These are phyloP conservation scores for Mercurialis annua DNA, from an alignment of 345 rosid genomes.

Conservation along the genomic window DNA sequence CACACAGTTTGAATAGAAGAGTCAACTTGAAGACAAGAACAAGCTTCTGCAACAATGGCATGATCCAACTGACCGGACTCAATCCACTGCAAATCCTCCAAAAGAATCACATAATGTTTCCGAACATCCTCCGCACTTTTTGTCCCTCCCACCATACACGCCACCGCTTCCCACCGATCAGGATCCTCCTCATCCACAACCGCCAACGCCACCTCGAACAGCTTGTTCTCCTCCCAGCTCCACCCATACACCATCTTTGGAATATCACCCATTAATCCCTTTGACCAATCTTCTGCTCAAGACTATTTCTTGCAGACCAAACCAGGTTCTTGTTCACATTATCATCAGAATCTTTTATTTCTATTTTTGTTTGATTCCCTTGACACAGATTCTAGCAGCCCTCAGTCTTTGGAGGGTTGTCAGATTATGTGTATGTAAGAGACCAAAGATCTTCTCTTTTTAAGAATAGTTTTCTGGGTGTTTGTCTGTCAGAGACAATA, in stretches of 20 bases:
- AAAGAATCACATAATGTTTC: conserved; percentile 53
- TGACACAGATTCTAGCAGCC: conserved; percentile 29
- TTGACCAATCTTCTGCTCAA: no score
- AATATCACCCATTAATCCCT: conserved; percentile 39
- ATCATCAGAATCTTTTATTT: conserved; percentile 21
- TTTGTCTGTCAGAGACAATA: conserved; percentile 21
- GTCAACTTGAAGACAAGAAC: conserved; percentile 39
- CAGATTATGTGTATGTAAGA: conserved; percentile 21
- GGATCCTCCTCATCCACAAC: conserved; percentile 60
- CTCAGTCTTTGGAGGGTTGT: conserved; percentile 20
- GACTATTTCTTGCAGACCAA: not conserved
- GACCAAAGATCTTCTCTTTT: conserved; percentile 22
- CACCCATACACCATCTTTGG: conserved; percentile 41
- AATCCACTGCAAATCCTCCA: conserved; percentile 60
- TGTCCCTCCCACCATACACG: conserved; percentile 59
- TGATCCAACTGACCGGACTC: conserved; percentile 60
- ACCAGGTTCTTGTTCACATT: conserved; percentile 14
- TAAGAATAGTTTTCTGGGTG: conserved; percentile 11
- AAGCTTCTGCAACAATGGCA: conserved; percentile 28
- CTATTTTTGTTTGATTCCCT: conserved; percentile 24
- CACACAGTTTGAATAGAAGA: conserved; percentile 26
- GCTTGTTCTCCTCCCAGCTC: conserved; percentile 83
- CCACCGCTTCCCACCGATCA: conserved; percentile 57
- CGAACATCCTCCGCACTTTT: conserved; percentile 59
- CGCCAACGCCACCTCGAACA: conserved; percentile 65